phyloP scores from a whole-genome alignment of 352 stramenopile species.

The Pythium coloratum region DNA sequence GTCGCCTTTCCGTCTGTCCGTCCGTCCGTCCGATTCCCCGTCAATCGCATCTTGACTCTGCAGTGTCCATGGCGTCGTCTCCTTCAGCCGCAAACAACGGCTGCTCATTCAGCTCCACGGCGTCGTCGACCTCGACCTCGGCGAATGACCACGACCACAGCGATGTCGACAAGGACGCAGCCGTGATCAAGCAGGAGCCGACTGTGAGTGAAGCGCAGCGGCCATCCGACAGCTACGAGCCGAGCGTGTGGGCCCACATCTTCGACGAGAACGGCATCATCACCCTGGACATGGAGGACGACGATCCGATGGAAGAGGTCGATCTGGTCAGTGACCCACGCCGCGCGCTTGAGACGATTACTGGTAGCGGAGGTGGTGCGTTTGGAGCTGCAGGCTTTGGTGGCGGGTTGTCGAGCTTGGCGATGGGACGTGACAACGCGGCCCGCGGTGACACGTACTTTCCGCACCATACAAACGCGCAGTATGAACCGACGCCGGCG shows the following conservation, averaged over 20 bases:
- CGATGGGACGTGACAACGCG: not conserved
- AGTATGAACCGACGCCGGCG: slow-evolving; percentile 18
- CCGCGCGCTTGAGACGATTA: not conserved
- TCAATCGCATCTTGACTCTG: slow-evolving; percentile 2
- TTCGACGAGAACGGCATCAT: slow-evolving; percentile 37
- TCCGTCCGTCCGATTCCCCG: slow-evolving; percentile 1
- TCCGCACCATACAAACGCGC: not conserved
- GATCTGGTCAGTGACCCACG: slow-evolving; percentile 17
- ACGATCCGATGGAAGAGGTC: slow-evolving; percentile 32
- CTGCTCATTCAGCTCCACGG: slow-evolving; percentile 20
- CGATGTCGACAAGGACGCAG: not conserved
- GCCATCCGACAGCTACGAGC: slow-evolving; percentile 26
- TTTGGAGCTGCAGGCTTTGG: not conserved
- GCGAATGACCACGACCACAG: not conserved
- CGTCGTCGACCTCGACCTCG: slow-evolving; percentile 15
- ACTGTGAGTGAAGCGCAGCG: not conserved
- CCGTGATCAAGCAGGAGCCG: slow-evolving; percentile 19
- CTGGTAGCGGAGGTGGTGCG: not conserved
- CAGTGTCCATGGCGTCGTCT: slow-evolving; percentile 11
- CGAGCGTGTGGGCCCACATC: slow-evolving; percentile 36
- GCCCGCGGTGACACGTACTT: not conserved
- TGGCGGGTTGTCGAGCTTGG: not conserved
- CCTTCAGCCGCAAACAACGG: slow-evolving; percentile 10
- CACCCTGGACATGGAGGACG: slow-evolving; percentile 31
- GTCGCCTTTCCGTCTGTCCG: not conserved